These are phyloP conservation scores for Omphalea diandra DNA, from an alignment of 441 rosid species.

Conservation along the genomic window DNA sequence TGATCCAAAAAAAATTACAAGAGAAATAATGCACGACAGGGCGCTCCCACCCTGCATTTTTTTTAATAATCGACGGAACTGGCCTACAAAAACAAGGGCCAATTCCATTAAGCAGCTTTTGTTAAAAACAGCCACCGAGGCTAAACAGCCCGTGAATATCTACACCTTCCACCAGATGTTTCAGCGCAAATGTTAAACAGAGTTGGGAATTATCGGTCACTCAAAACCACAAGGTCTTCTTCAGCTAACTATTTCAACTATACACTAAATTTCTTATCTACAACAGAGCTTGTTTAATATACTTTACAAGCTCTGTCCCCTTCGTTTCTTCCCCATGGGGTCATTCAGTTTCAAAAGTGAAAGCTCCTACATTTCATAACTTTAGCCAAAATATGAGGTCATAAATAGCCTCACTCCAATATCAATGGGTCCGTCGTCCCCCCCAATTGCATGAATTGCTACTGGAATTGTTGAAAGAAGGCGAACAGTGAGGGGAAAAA, in stretches of 20 bases:
- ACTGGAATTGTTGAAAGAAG: constrained; percentile 77
- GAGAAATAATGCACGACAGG: not conserved
- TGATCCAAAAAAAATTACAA: too few species aligned
- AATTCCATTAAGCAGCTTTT: constrained; percentile 45
- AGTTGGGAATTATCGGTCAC: constrained; percentile 14
- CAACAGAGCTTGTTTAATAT: constrained; percentile 25
- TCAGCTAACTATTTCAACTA: constrained; percentile 35
- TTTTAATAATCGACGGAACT: constrained; percentile 18
- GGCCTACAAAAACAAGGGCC: constrained; percentile 48
- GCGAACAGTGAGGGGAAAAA: constrained; percentile 64
- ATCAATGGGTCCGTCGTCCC: constrained; percentile 78
- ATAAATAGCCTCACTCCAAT: constrained; percentile 67
- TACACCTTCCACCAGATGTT: constrained; percentile 32
- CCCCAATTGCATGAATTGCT: constrained; percentile 78
- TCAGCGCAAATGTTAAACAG: constrained; percentile 8
- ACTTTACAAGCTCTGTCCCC: constrained; percentile 25
- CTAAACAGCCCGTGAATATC: constrained; percentile 28
- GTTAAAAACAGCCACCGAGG: constrained; percentile 43
- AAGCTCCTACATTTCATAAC: constrained; percentile 1
- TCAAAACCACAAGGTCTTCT: constrained; percentile 18
- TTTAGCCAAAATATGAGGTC: constrained; percentile 62
- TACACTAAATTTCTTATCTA: constrained; percentile 43
- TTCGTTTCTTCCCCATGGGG: constrained; percentile 2
- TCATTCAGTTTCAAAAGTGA: constrained; percentile 5
- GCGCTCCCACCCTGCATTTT: not conserved